Conservation (phyloP, 768 basidiomycete species). For the Postia placenta region DNA sequence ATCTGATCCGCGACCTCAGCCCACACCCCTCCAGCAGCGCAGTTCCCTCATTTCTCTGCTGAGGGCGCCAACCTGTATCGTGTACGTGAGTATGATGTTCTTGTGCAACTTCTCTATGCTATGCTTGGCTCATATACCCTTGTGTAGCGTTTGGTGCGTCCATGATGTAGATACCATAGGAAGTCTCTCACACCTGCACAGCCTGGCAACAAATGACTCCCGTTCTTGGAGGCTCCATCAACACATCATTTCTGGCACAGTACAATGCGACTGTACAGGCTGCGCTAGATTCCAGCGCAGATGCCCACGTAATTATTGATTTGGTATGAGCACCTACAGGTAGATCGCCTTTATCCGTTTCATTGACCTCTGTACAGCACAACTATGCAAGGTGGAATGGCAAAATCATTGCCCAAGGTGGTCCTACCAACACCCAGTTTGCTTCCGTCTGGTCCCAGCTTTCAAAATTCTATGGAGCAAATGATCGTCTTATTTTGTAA, state of each 20-base stretch:
- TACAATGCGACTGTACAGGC: slow-evolving; percentile 47
- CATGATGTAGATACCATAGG: neutral
- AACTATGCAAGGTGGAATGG: slow-evolving; percentile 59
- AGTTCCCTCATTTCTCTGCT: slow-evolving; percentile 42
- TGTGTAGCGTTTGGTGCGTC: slow-evolving; percentile 24
- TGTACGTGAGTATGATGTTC: slow-evolving; percentile 24
- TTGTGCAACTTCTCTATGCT: neutral
- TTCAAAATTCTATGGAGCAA: slow-evolving; percentile 30
- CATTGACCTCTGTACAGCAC: slow-evolving; percentile 30
- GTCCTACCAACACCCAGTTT: slow-evolving; percentile 36
- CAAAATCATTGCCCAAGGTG: slow-evolving; percentile 33
- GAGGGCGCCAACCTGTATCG: slow-evolving; percentile 47
- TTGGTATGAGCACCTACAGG: slow-evolving; percentile 23
- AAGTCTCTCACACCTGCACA: slow-evolving; percentile 11
- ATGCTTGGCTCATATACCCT: no score
- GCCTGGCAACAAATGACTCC: slow-evolving; percentile 52
- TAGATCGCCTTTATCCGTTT: neutral
- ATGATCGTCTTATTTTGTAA: slow-evolving; percentile 30
- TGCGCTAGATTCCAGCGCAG: slow-evolving; percentile 32
- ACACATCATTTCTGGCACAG: slow-evolving; percentile 34
- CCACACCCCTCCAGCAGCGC: slow-evolving; percentile 33
- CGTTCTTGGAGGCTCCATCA: slow-evolving; percentile 40
- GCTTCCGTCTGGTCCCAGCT: slow-evolving; percentile 36
- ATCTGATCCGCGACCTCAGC: slow-evolving; percentile 8
- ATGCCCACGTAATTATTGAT: slow-evolving; percentile 46